phyloP scores from a whole-genome alignment of 1,139 yeast genomes.

The Diutina rugosa region DNA sequence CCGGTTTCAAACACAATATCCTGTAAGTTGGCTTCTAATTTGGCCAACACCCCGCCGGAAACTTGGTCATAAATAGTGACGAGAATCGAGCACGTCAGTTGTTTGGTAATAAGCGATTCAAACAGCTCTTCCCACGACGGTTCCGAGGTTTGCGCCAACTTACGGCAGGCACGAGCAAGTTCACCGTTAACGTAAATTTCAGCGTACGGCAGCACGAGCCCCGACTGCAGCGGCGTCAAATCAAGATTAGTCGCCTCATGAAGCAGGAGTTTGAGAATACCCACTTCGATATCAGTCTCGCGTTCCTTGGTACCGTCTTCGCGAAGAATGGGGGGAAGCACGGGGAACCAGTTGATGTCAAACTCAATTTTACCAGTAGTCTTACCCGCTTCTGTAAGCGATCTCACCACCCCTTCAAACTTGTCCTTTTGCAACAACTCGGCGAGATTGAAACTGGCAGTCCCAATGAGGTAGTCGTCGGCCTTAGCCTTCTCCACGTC shows the following conservation, averaged over 20 bases:
- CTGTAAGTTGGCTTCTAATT: constrained; percentile 40
- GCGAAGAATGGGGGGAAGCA: constrained; percentile 29
- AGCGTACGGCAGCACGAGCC: constrained; percentile 60
- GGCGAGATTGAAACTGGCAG: constrained; percentile 39
- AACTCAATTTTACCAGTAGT: constrained; percentile 47
- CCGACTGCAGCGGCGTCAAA: constrained; percentile 47
- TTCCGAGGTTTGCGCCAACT: constrained; percentile 51
- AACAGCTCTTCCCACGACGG: constrained; percentile 58
- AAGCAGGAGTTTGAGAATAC: constrained; percentile 58
- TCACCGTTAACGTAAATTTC: constrained; percentile 48
- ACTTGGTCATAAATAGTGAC: constrained; percentile 46
- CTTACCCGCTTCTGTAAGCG: constrained; percentile 37
- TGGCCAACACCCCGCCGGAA: constrained; percentile 35
- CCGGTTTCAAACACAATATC: constrained; percentile 40
- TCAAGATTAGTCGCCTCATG: constrained; percentile 68
- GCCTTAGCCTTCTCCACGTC: constrained; percentile 39
- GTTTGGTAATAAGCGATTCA: constrained; percentile 50
- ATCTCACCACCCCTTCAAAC: constrained; percentile 18
- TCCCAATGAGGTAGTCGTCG: constrained; percentile 37
- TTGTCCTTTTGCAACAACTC: constrained; percentile 45
- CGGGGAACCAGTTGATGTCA: constrained; percentile 55
- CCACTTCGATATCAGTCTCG: constrained; percentile 47
- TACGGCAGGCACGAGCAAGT: constrained; percentile 42
- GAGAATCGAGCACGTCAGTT: constrained; percentile 39
- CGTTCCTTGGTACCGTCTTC: constrained; percentile 39